phyloP scores from a whole-genome alignment of 768 basidiomycete genomes.

The Pholiota conissans region DNA sequence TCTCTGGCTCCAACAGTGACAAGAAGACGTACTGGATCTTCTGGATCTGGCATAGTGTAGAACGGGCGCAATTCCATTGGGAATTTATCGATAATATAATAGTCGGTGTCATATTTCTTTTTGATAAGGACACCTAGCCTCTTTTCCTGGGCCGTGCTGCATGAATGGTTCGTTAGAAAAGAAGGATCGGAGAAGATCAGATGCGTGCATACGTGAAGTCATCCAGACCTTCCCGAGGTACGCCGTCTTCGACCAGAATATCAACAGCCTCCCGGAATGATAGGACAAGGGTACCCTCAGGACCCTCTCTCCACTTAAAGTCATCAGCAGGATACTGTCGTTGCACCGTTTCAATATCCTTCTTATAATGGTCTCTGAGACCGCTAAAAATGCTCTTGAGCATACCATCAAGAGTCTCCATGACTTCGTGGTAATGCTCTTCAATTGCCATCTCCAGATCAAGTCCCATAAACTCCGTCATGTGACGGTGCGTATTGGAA shows the following conservation, averaged over 20 bases:
- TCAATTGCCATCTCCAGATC: conserved; percentile 99
- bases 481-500: conserved; percentile 95
- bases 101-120: conserved; percentile 95
- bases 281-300: conserved; percentile 83
- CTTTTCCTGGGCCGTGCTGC: conserved; percentile 94
- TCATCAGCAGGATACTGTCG: conserved; percentile 94
- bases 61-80: conserved; percentile 94
- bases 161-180: conserved; percentile 13
- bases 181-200: neutral
- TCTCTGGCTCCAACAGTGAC: neutral
- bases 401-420: conserved; percentile 88
- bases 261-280: conserved; percentile 88
- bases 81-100: conserved; percentile 99
- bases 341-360: conserved; percentile 80
- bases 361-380: conserved; percentile 70
- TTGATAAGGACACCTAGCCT: conserved; percentile 87
- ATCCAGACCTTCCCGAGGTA: conserved; percentile 73
- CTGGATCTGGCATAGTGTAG: conserved; percentile 98
- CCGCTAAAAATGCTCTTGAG: conserved; percentile 86
- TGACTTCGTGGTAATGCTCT: conserved; percentile 97
- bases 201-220: conserved; percentile 75
- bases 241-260: conserved; percentile 84
- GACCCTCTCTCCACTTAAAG: conserved; percentile 92
- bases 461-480: conserved; percentile 98
- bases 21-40: conserved; percentile 66